Percentiles rank a stretch among this genome's conserved stretches.
These are phyloP conservation scores for Fraxinus pennsylvanica DNA, from an alignment of 257 asterid genomes.

Conservation along the genomic window DNA sequence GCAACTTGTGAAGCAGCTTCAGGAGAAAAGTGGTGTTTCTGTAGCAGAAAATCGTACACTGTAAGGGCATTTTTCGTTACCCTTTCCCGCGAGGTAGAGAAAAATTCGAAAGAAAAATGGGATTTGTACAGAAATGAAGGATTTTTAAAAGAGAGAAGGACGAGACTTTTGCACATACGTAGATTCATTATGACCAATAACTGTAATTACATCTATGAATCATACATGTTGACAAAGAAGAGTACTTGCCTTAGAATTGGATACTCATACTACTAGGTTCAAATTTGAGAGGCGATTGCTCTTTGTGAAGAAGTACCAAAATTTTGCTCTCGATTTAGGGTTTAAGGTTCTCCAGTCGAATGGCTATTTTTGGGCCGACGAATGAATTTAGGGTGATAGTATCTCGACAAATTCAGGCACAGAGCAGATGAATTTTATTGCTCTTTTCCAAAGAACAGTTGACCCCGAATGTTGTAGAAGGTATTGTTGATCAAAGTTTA, in stretches of 20 bases:
- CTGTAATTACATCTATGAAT: neutral
- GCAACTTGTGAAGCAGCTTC: slow-evolving; percentile 26
- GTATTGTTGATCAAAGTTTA: no score
- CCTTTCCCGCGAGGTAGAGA: slow-evolving; percentile 18
- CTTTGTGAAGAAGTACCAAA: neutral
- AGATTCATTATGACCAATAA: slow-evolving; percentile 18
- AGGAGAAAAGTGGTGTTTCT: slow-evolving; percentile 28
- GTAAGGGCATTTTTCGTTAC: neutral
- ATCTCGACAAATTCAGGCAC: no score
- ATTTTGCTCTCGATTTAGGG: neutral
- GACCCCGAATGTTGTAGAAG: no score
- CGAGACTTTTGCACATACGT: slow-evolving; percentile 20
- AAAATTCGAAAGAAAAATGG: slow-evolving; percentile 9
- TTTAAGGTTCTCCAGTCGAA: neutral
- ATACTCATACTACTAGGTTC: neutral
- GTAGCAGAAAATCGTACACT: slow-evolving; percentile 20
- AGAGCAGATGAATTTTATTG: no score
- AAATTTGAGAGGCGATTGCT: neutral
- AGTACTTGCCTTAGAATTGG: neutral
- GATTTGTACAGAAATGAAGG: slow-evolving; percentile 6
- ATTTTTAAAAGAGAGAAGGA: neutral
- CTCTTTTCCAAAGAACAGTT: no score
- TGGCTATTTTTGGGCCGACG: neutral
- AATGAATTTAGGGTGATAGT: no score
- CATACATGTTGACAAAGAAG: neutral